Base-by-base conservation (phyloP, 208 protist genomes). In the Trypanosomatidae sp. region DNA sequence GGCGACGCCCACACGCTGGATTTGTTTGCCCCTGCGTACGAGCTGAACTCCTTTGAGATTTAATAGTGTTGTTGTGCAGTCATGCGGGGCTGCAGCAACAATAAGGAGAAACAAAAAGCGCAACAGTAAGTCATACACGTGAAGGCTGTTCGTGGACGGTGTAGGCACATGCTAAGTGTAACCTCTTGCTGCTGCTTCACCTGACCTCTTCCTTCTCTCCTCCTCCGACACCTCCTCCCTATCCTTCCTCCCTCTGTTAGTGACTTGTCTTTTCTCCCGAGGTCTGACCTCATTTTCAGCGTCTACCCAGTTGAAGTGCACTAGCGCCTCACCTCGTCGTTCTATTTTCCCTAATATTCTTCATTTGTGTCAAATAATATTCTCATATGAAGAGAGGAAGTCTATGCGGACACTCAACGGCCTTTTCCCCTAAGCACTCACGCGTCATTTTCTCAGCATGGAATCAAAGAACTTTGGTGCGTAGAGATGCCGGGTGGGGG, bases 1-100 rank as follows among this genome's bases (percentile, higher is more conserved):
- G 92, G 92, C 44, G 90, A 93, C 30, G 87, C 71, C n/a, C 83
- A 70, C 41, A 93, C 83, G 19, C 76, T 96, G 28, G 92, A 96
- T 69, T 30, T 96, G 55, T 95, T 91, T 62, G 81, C 76, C 41
- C 81, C 84, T 12, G 66, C 77, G 17, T 89, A 83, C 53, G 75
- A 79, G 15, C 60, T 46, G 1, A 74, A 39, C 62, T 47, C 52
- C 13, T 79, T 79, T 52, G 75, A 79, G 1, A 47, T 22, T 46
- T 79, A 66, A 71, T 33, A 4, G 60, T n/a, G 30, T 7, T 62
- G 4, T 65, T 25, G 33, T 44, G 36, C 41, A 44, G 2, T 9
- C 39, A 65, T 28, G 60, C 39, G 39, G 41, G 19, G 39, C 17
- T 1, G 3, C 2, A 44, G 25, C 2, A 43, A 59, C 8, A 4